Evolutionary conservation across 495 filamentous ascomycete genomes (phyloP).

Genomic region (Bathelium albidoporum): DNA sequence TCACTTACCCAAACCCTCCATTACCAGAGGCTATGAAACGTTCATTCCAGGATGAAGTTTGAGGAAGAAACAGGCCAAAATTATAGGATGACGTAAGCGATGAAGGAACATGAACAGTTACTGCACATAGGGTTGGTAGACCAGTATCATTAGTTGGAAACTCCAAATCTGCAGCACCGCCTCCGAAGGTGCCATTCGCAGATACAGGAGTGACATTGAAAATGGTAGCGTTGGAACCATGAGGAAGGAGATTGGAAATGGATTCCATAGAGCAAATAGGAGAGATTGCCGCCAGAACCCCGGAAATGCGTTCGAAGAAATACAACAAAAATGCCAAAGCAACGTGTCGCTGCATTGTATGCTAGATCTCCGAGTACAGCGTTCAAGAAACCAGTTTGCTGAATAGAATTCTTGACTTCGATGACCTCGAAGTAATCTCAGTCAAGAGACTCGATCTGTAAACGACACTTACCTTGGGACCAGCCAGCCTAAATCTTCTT

Average conservation of each 20-base stretch:
- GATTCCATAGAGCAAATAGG: background rate
- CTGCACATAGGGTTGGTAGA: slow-evolving; percentile 41
- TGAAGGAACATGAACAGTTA: slow-evolving; percentile 37
- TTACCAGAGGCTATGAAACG: slow-evolving; percentile 41
- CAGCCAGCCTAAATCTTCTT: no score
- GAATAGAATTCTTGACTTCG: background rate
- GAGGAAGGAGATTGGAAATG: background rate
- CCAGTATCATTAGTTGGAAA: slow-evolving; percentile 37
- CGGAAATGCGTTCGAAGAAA: background rate
- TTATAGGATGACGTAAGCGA: slow-evolving; percentile 35
- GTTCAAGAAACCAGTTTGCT: background rate
- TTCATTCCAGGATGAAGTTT: slow-evolving; percentile 35
- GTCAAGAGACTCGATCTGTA: no score
- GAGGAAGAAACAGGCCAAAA: slow-evolving; percentile 43
- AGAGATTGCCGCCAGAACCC: background rate
- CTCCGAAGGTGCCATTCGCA: slow-evolving; percentile 15
- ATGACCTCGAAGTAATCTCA: background rate
- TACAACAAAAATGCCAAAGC: background rate
- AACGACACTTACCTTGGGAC: no score
- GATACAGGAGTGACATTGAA: slow-evolving; percentile 5
- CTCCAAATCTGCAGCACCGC: slow-evolving; percentile 23
- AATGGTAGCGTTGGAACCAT: background rate
- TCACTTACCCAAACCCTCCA: slow-evolving; percentile 34
- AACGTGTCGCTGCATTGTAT: background rate
- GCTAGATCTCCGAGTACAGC: background rate